phyloP scores from a whole-genome alignment of 768 basidiomycete species.

The Phylloporus rhodoxanthus region DNA sequence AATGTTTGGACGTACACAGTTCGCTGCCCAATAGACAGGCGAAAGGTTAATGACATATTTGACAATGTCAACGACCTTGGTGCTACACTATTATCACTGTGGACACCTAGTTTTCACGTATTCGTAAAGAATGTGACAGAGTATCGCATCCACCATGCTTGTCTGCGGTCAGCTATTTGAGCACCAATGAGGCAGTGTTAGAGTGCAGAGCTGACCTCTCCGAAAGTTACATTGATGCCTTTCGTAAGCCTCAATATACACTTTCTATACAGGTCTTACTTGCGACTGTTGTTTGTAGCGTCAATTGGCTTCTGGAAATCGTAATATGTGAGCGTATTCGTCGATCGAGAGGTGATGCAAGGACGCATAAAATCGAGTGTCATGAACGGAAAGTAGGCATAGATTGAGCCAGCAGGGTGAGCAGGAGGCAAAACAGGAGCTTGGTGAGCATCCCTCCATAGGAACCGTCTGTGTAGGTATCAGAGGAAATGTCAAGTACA shows the following conservation, averaged over 20 bases:
- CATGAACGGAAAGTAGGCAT: slow-evolving; percentile 80
- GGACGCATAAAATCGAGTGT: slow-evolving; percentile 40
- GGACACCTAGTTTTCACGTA: slow-evolving; percentile 10
- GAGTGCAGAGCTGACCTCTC: slow-evolving; percentile 10
- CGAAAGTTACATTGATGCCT: background rate
- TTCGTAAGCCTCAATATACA: slow-evolving; percentile 18
- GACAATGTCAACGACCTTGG: slow-evolving; percentile 51
- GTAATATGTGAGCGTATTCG: slow-evolving; percentile 41
- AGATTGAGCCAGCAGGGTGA: slow-evolving; percentile 56
- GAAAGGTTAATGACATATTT: slow-evolving; percentile 60
- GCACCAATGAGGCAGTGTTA: background rate
- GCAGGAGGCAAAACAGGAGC: slow-evolving; percentile 67
- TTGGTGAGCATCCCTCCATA: slow-evolving; percentile 74
- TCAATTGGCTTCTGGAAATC: slow-evolving; percentile 48
- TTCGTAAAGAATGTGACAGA: slow-evolving; percentile 8
- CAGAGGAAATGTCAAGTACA: background rate
- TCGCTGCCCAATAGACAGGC: slow-evolving; percentile 56
- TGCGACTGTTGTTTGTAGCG: background rate
- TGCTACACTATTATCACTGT: background rate
- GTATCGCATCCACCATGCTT: slow-evolving; percentile 12
- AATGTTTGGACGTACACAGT: slow-evolving; percentile 35
- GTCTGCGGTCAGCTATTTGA: slow-evolving; percentile 4
- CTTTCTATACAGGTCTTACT: slow-evolving; percentile 7
- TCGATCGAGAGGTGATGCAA: slow-evolving; percentile 40
- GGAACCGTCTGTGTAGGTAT: slow-evolving; percentile 44